Conservation (phyloP, 2,329 filamentous ascomycete species). For the Corynespora cassiicola region DNA sequence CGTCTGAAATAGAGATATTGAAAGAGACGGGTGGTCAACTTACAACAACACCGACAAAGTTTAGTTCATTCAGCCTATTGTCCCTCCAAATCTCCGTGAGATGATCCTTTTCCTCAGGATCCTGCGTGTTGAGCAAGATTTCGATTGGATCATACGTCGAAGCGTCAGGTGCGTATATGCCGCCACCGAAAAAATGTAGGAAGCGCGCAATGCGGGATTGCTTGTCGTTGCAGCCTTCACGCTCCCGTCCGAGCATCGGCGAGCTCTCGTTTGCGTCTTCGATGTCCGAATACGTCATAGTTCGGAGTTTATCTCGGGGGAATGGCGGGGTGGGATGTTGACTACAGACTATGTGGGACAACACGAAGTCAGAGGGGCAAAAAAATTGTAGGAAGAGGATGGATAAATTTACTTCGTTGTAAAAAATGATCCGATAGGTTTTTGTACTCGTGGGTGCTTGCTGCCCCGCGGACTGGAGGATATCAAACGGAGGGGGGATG, state of each 20-base stretch:
- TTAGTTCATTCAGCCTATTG: conserved; percentile 49
- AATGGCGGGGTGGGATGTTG: neutral
- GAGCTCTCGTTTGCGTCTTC: conserved; percentile 28
- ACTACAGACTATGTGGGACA: too few relatives aligned
- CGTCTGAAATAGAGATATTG: too few relatives aligned
- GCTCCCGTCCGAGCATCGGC: conserved; percentile 22
- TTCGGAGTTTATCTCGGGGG: conserved; percentile 12
- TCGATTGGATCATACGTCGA: conserved; percentile 46
- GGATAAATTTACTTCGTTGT: too few relatives aligned
- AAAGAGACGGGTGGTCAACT: too few relatives aligned
- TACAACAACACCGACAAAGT: conserved; percentile 51
- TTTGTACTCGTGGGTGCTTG: too few relatives aligned
- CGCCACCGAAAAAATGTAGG: conserved; percentile 39
- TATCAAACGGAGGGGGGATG: too few relatives aligned
- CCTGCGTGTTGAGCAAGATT: conserved; percentile 45
- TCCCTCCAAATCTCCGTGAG: conserved; percentile 48
- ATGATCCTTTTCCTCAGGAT: conserved; percentile 37
- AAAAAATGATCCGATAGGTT: too few relatives aligned
- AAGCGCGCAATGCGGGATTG: conserved; percentile 15
- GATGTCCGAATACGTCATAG: conserved; percentile 22
- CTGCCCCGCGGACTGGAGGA: too few relatives aligned
- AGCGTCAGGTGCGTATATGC: conserved; percentile 39
- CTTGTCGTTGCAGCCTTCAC: conserved; percentile 4
- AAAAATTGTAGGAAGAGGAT: too few relatives aligned
- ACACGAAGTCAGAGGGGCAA: neutral